These are phyloP conservation scores for Rhizopus delemar DNA, from an alignment of 371 early-diverging fungal species.

Conservation along the genomic window DNA sequence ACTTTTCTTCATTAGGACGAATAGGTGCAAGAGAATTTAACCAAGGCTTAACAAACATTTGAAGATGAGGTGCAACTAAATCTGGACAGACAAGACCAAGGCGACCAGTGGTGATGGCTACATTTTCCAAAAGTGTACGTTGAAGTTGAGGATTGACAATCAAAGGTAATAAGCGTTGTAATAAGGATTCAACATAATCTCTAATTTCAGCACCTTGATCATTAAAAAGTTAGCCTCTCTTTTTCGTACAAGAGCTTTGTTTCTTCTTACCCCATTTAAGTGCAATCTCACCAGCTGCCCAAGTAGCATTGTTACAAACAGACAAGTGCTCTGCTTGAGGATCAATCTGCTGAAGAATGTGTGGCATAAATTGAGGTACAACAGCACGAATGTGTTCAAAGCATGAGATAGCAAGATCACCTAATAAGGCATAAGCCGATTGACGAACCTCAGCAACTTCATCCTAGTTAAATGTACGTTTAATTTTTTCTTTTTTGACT, in stretches of 20 bases:
- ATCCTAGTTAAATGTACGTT: slow-evolving; percentile 48
- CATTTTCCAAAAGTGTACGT: slow-evolving; percentile 85
- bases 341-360: slow-evolving; percentile 73
- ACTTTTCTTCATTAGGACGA: slow-evolving; percentile 91
- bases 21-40: slow-evolving; percentile 68
- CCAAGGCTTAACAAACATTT: slow-evolving; percentile 76
- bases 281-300: slow-evolving; percentile 94
- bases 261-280: slow-evolving; percentile 60
- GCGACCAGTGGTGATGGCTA: slow-evolving; percentile 93
- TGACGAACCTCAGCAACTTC: slow-evolving; percentile 83
- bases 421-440: slow-evolving; percentile 91
- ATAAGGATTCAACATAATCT: slow-evolving; percentile 73
- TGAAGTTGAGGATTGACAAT: slow-evolving; percentile 67
- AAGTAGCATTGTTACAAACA: slow-evolving; percentile 90
- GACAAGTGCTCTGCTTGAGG: slow-evolving; percentile 64
- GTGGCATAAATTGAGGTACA: slow-evolving; percentile 74
- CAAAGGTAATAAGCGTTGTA: slow-evolving; percentile 80
- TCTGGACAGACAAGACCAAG: slow-evolving; percentile 84
- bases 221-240: not conserved
- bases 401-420: slow-evolving; percentile 85
- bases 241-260: not conserved
- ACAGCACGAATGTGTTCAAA: slow-evolving; percentile 75
- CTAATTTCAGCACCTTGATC: slow-evolving; percentile 59
- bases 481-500: not conserved
- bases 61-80: slow-evolving; percentile 77